phyloP scores from a whole-genome alignment of 2,329 filamentous ascomycete genomes.

The Pseudodiploospora longispora region DNA sequence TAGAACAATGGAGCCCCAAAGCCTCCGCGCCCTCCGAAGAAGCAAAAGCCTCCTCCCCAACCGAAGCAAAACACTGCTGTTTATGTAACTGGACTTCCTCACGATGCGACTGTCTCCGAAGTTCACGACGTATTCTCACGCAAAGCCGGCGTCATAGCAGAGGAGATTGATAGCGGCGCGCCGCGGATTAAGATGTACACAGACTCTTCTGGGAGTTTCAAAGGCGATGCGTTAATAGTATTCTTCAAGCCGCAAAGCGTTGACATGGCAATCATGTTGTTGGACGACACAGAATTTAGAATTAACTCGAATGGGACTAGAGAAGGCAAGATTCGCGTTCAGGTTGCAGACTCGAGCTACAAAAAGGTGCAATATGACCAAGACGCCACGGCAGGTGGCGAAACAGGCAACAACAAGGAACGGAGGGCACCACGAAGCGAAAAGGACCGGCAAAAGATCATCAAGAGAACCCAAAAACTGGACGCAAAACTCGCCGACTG shows the following conservation, averaged over 20 bases:
- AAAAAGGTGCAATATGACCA: conserved; percentile 72
- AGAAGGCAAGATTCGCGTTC: conserved; percentile 66
- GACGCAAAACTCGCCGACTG: conserved; percentile 90
- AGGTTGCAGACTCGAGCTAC: conserved; percentile 81
- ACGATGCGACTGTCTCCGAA: conserved; percentile 71
- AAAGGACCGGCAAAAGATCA: conserved; percentile 80
- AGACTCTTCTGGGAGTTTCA: conserved; percentile 75
- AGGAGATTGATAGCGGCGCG: conserved; percentile 81
- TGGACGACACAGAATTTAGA: conserved; percentile 77
- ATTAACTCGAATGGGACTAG: conserved; percentile 43
- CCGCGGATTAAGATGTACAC: conserved; percentile 91
- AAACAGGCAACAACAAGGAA: conserved; percentile 9
- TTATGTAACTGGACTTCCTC: conserved; percentile 82
- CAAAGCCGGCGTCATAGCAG: conserved; percentile 84
- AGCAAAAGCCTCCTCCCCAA: conserved; percentile 39
- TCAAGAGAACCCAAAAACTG: conserved; percentile 83
- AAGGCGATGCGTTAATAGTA: conserved; percentile 85
- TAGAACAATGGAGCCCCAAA: conserved; percentile 25
- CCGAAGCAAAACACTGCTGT: conserved; percentile 75
- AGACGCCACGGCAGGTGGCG: conserved; percentile 16
- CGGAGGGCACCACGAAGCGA: conserved; percentile 42
- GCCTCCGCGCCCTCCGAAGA: conserved; percentile 33
- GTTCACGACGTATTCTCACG: conserved; percentile 73
- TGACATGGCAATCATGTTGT: conserved; percentile 68
- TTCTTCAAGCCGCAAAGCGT: conserved; percentile 97